phyloP scores from a whole-genome alignment of 164 flowering plant genomes.

The Pachysandra terminalis region DNA sequence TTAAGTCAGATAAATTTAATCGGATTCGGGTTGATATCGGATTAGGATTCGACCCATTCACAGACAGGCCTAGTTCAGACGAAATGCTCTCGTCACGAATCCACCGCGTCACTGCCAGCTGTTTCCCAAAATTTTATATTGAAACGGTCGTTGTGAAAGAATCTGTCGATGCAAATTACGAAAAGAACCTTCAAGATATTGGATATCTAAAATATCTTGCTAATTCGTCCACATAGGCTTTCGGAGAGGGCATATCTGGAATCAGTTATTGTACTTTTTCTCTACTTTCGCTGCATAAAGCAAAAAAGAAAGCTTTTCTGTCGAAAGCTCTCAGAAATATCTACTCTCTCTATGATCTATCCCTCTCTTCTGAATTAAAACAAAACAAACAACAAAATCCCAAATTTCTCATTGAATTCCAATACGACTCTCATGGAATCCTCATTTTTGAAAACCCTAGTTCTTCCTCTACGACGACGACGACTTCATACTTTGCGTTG shows the following conservation, averaged over 20 bases:
- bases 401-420: not conserved
- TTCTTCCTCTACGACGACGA: not conserved
- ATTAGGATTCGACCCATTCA: too few species aligned
- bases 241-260: conserved; percentile 18
- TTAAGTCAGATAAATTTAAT: too few species aligned
- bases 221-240: conserved; percentile 47
- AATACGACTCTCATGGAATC: not conserved
- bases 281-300: not conserved
- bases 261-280: conserved; percentile 45
- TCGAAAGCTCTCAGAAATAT: not conserved
- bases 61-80: too few species aligned
- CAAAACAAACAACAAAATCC: too few species aligned
- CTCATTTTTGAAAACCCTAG: conserved; percentile 6
- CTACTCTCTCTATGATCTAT: not conserved
- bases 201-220: conserved; percentile 43
- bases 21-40: too few species aligned
- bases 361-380: not conserved
- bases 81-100: too few species aligned
- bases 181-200: not conserved
- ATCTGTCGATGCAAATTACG: not conserved
- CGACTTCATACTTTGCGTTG: not conserved
- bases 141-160: not conserved
- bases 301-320: not conserved
- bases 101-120: not conserved
- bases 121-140: not conserved